Conservation (phyloP, 768 basidiomycete species). For the Lactifluus volemus region DNA sequence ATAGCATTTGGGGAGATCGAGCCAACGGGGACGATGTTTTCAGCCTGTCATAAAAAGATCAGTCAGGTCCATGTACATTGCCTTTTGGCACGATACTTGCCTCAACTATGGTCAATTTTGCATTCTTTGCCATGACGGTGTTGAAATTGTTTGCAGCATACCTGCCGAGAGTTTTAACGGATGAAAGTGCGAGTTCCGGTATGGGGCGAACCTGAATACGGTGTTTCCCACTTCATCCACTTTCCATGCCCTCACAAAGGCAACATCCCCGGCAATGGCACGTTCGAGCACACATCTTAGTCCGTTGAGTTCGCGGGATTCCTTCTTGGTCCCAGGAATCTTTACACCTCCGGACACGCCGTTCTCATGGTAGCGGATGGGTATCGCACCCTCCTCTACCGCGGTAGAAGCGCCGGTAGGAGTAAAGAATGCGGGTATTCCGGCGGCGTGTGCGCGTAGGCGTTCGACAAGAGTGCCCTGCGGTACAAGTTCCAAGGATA, state of each 20-base stretch:
- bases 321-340: conserved; percentile 67
- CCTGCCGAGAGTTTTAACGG: conserved; percentile 29
- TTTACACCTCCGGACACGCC: conserved; percentile 64
- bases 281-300: conserved; percentile 75
- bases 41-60: conserved; percentile 47
- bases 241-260: conserved; percentile 86
- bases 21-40: conserved; percentile 81
- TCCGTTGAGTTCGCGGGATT: conserved; percentile 69
- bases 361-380: conserved; percentile 68
- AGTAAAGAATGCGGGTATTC: conserved; percentile 90
- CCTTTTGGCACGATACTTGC: conserved; percentile 25
- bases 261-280: conserved; percentile 71
- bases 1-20: conserved; percentile 73
- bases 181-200: neutral
- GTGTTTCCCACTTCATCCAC: conserved; percentile 88
- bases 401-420: conserved; percentile 85
- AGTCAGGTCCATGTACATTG: neutral
- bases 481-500: conserved; percentile 82
- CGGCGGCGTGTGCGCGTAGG: conserved; percentile 80
- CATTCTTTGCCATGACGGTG: conserved; percentile 81
- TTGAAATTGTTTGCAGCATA: conserved; percentile 86
- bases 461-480: conserved; percentile 89
- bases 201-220: conserved; percentile 61
- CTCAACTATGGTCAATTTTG: conserved; percentile 86
- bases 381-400: conserved; percentile 70